Evolutionary conservation across 2,329 filamentous ascomycete genomes (phyloP), one percentile per base, ranked within the genome.

Genomic region (Pleomassaria siparia): DNA sequence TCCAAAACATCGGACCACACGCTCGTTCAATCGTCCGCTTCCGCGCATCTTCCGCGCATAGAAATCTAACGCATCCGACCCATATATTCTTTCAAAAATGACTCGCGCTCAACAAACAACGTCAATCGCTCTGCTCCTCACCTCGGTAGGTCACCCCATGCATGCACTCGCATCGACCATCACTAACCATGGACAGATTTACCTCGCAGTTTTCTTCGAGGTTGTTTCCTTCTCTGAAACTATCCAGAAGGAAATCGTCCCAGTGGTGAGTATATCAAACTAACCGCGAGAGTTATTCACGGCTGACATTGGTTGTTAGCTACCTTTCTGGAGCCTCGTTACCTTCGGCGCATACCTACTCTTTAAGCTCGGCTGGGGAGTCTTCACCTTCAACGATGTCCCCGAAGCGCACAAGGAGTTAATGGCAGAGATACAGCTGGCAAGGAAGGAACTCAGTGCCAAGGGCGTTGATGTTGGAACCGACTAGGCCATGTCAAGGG

Each of bases 361-460:
- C 56, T 90, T 87, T 76, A 89, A 90, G 62, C 87, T 99, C 53
- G 94, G 94, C 63, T 88, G 85, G 77, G 94, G 94, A 56, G 89
- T 99, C 62, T 80, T 96, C 69, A 96, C 90, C 47, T 99, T 99
- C 81, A 94, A 96, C 78, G 91, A 97, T 73, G 90, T 95, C 40
- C 91, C 92, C 45, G 82, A 89, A 53, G 94, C 94, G 43, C 88
- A 97, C 74, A 83, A 86, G 69, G 91, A 96, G 75, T 77, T 99
- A 62, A 90, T 94, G 80, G 78, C 76, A 62, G 88, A 97, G 75
- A 94, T 95, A 66, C 81, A 89, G 54, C 60, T 85, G 71, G 89
- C 89, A 54, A 86, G 87, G 76, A 76, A 75, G 52, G 89, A 95
- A 61, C 74, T 95, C 70, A 82, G 82, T 66, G 78, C 78, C 49